Conservation (phyloP, 2,329 filamentous ascomycete genomes). For the Escovopsis sp. region DNA sequence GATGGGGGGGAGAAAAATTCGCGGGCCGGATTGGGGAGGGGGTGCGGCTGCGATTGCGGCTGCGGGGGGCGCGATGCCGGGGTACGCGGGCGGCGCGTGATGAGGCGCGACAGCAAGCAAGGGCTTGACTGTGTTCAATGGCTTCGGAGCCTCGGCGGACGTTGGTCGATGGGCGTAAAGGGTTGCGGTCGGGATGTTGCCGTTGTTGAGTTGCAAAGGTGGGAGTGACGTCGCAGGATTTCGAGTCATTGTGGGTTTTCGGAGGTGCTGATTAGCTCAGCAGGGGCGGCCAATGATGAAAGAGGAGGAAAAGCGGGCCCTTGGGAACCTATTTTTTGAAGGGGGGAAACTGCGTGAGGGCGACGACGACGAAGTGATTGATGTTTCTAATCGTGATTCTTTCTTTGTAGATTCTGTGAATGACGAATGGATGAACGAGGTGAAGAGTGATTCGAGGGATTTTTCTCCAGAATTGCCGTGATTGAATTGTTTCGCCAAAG, state of each 20-base stretch:
- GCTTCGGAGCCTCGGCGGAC: not conserved
- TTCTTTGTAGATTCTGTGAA: too few species aligned
- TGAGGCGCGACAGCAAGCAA: constrained; percentile 10
- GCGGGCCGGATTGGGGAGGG: constrained; percentile 16
- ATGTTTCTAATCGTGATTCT: too few species aligned
- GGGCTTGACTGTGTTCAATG: not conserved
- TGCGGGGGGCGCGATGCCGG: constrained; percentile 12
- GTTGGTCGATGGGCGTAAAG: not conserved
- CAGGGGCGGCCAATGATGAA: too few species aligned
- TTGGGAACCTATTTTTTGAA: not conserved
- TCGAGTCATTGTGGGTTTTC: constrained; percentile 3
- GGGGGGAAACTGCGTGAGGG: too few species aligned
- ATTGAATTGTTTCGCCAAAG: too few species aligned
- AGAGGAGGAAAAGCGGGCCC: not conserved
- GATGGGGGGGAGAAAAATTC: constrained; percentile 21
- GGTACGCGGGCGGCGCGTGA: constrained; percentile 18
- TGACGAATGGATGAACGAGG: too few species aligned
- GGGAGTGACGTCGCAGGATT: constrained; percentile 5
- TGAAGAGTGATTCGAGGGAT: too few species aligned
- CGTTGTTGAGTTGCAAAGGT: constrained; percentile 1
- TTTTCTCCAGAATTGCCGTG: too few species aligned
- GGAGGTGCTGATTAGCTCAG: too few species aligned
- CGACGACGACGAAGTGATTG: too few species aligned
- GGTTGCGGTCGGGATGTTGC: not conserved
- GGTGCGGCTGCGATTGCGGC: constrained; percentile 1